These are phyloP conservation scores for Xylariaceae sp. DNA, from an alignment of 2,329 filamentous ascomycete species.

Conservation along the genomic window DNA sequence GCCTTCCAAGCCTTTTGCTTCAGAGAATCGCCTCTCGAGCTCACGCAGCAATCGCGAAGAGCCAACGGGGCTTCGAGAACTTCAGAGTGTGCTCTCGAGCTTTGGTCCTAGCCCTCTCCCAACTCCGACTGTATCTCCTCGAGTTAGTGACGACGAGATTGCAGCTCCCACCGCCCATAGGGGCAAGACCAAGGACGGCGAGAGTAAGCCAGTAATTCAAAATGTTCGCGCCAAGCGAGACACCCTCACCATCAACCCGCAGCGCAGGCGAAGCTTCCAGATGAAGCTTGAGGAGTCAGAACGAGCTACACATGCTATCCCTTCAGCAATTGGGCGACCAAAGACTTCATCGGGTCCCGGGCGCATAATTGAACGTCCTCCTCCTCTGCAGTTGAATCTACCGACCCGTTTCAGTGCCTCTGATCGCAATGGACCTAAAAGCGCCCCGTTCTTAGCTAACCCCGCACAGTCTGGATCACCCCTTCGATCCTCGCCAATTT, in stretches of 20 bases:
- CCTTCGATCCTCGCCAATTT: slow-evolving; percentile 2
- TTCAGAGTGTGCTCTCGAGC: slow-evolving; percentile 18
- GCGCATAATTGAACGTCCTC: slow-evolving; percentile 12
- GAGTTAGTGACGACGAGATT: slow-evolving; percentile 37
- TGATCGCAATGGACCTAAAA: slow-evolving; percentile 11
- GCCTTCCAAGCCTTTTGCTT: slow-evolving; percentile 12
- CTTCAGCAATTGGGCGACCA: slow-evolving; percentile 12
- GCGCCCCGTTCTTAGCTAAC: slow-evolving; percentile 14
- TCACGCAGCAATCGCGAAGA: slow-evolving; percentile 23
- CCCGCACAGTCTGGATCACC: slow-evolving; percentile 9
- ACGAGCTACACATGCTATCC: not conserved
- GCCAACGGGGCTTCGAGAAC: slow-evolving; percentile 22
- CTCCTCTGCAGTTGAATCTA: slow-evolving; percentile 15
- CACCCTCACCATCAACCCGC: slow-evolving; percentile 43
- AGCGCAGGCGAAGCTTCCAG: slow-evolving; percentile 45
- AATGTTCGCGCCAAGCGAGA: slow-evolving; percentile 49
- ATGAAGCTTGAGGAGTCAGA: slow-evolving; percentile 41
- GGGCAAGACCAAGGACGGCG: slow-evolving; percentile 2
- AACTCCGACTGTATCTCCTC: slow-evolving; percentile 41
- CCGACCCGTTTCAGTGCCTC: slow-evolving; percentile 3
- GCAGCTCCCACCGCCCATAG: slow-evolving; percentile 9
- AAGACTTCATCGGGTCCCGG: slow-evolving; percentile 23
- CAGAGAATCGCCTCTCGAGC: slow-evolving; percentile 19
- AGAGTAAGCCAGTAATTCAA: slow-evolving; percentile 40
- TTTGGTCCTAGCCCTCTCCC: slow-evolving; percentile 35